These are phyloP conservation scores for Fistulinella staudtii DNA, from an alignment of 1,284 basidiomycete genomes.

Conservation along the genomic window DNA sequence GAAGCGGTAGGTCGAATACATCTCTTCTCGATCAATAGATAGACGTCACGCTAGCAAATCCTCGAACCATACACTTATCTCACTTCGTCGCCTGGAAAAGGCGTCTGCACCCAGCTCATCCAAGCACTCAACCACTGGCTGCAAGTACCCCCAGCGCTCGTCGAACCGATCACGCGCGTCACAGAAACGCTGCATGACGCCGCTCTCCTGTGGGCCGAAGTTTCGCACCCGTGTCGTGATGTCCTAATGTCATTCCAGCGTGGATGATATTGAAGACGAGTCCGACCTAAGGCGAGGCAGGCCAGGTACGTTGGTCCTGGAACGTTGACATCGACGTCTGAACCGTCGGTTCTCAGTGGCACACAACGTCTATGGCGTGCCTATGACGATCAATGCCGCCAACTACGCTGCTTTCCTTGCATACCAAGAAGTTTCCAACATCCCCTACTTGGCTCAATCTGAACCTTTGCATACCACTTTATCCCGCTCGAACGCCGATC, in stretches of 20 bases:
- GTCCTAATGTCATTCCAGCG: slow-evolving; percentile 37
- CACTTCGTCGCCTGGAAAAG: slow-evolving; percentile 88
- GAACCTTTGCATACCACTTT: background rate
- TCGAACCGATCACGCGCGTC: slow-evolving; percentile 71
- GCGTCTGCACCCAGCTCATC: slow-evolving; percentile 85
- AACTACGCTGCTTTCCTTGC: slow-evolving; percentile 93
- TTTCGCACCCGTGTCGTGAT: background rate
- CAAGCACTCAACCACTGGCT: slow-evolving; percentile 95
- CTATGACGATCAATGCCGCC: slow-evolving; percentile 81
- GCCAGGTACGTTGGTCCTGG: background rate
- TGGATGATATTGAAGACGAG: slow-evolving; percentile 85
- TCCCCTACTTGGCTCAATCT: slow-evolving; percentile 9
- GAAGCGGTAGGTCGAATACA: slow-evolving; percentile 18
- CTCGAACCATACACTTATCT: slow-evolving; percentile 92
- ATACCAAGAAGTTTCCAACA: slow-evolving; percentile 65
- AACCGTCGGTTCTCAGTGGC: slow-evolving; percentile 46
- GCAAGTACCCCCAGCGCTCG: slow-evolving; percentile 68
- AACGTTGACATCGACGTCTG: background rate
- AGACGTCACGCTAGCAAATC: slow-evolving; percentile 39
- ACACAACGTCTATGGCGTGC: slow-evolving; percentile 78
- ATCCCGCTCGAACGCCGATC: background rate
- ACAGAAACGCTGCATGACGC: slow-evolving; percentile 93
- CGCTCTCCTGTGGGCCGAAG: slow-evolving; percentile 48
- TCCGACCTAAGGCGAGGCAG: slow-evolving; percentile 53
- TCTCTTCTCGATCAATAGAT: background rate